Base-by-base conservation (phyloP, 73 alveolate species). In the Tetrahymena elliotti region DNA sequence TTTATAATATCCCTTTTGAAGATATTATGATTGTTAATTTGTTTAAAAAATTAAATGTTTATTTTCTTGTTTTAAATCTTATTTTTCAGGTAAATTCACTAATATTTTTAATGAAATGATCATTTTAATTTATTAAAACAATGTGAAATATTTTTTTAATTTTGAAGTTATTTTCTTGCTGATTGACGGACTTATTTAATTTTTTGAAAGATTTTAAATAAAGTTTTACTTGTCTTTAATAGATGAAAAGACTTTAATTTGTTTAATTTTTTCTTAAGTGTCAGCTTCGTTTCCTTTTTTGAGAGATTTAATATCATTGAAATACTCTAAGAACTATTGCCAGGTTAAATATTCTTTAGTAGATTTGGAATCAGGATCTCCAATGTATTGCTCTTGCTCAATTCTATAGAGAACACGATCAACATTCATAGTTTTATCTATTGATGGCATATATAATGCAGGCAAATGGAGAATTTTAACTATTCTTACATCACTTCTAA, bases 401-500 rank as follows among this genome's bases (percentile, higher is more conserved):
- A 94, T 39, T 40, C 93, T 39, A 38, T 94, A 94, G 34, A 94
- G 47, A 68, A 94, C 93, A 20, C 93, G 35, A n/a, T 94, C 96
- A 18, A 94, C 52, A 94, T 39, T 94, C 35, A 94, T 88, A 8
- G 93, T 53, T 94, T 88, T 94, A 52, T 94, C 96, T 33, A 94
- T 94, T 5, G 95, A 41, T 8, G 96, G 93, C 93, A 94, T 94
- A 40, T 88, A 94, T 4, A 94, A 93, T 27, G 96, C 96, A 10
- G 93, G 93, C 8, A 84, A 83, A 93, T 95, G 96, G 2, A 95
- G 94, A 38, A 93, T 53, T 93, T 95, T 95, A 15, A 83, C 96
- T 22, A 95, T 95, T 31, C 93, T 36, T 8, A 93, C 94, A 41
- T 95, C 96, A 31, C 84, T 93, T 34, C 97, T 93, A 18, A 95